Evolutionary conservation across 2,329 filamentous ascomycete genomes (phyloP).

Genomic region (Ceratocystis destructans): DNA sequence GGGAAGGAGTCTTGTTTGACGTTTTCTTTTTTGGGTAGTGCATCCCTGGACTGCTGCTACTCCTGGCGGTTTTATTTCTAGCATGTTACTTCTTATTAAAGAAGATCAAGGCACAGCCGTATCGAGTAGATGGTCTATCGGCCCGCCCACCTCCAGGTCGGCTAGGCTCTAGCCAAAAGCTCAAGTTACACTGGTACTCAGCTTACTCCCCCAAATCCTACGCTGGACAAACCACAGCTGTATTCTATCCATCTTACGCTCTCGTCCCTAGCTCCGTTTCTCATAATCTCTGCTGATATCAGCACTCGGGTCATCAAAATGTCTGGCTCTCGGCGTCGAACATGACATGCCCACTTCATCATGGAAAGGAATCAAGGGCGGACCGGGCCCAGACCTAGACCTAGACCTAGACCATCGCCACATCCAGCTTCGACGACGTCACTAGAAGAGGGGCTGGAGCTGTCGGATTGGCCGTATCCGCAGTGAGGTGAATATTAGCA

Average conservation of each 20-base stretch:
- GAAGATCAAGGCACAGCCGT: neutral
- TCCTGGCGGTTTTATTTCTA: neutral
- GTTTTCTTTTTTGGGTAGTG: neutral
- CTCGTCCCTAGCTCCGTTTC: too few relatives aligned
- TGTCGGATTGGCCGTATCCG: conserved; percentile 1
- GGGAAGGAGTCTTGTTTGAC: neutral
- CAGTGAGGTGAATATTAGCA: conserved; percentile 8
- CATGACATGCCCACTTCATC: too few relatives aligned
- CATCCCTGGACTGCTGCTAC: neutral
- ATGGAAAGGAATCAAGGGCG: neutral
- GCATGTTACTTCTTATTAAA: neutral
- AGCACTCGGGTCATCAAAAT: too few relatives aligned
- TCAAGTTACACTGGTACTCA: too few relatives aligned
- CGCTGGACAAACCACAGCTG: too few relatives aligned
- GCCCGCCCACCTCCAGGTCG: neutral
- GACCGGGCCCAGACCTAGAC: neutral
- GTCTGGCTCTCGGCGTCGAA: too few relatives aligned
- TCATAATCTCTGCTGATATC: too few relatives aligned
- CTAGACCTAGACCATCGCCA: neutral
- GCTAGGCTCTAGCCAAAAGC: too few relatives aligned
- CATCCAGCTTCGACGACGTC: neutral
- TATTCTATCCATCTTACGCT: too few relatives aligned
- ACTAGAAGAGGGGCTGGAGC: neutral
- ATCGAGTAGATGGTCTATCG: neutral
- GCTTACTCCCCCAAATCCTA: too few relatives aligned